Base-by-base conservation (phyloP, 305 asterid genomes). In the Solanum hybrid region DNA sequence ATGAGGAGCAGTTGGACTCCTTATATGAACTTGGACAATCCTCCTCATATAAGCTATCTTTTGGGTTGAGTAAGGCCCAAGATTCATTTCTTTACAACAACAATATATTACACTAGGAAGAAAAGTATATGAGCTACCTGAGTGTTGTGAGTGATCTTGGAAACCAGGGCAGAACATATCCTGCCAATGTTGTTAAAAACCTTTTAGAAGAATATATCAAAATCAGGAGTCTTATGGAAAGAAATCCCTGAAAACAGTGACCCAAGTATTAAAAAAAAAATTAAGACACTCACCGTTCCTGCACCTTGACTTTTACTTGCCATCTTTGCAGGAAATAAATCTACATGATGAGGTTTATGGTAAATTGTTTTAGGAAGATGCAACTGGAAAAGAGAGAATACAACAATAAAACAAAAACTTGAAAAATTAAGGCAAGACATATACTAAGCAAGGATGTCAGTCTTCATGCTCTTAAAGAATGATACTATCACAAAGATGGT, bases 121-220 rank as follows among this genome's bases (percentile, higher is more conserved):
- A 45, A 11, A 38, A 88, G 75, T 31, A 87, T 45, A 89, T 72
- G 13, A 38, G 32, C 87, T 93, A 97, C 98, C 98, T 91, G 98
- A 95, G 91, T 92, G 94, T 79, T 92, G 95, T 14, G 98, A 93
- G 89, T 90, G 95, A 81, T 94, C 94, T 20, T 91, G 93, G 89
- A 93, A 92, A 91, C 93, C 93, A 86, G 96, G 93, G 93, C 94
- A 93, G 89, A 94, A 90, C 92, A 94, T 81, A 89, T 96, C 98
- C 99, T 97, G 95, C 94, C 90, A 70, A 89, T 85, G 41, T 70
- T 73, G 88, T 86, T 89, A 45, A 85, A 51, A 85, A 2, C 41
- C 27, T 57, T 85, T 51, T 85, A 57, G 45, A 57, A 88, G 12
- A 84, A 51, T 84, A 15, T 29, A 51, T 22, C 5, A 57, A 85